Evolutionary conservation across 2,329 filamentous ascomycete species (phyloP).

Genomic region (Berkeleyomyces basicola): DNA sequence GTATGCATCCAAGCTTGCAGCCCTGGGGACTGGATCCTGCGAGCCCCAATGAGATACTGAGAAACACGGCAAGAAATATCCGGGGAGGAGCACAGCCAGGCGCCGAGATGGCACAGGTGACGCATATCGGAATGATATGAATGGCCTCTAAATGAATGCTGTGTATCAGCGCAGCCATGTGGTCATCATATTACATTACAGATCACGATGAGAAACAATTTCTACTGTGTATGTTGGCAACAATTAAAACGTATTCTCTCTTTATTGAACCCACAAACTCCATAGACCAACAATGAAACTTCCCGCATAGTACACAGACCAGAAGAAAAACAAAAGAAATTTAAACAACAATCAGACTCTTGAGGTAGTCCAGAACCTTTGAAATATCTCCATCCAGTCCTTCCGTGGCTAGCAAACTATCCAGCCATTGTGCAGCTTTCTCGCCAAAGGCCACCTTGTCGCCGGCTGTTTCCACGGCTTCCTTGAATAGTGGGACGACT

Average conservation of each 20-base stretch:
- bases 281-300: slow-evolving; percentile 5
- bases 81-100: background rate
- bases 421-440: slow-evolving; percentile 38
- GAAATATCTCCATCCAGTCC: slow-evolving; percentile 39
- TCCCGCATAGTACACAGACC: background rate
- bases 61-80: background rate
- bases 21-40: background rate
- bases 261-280: background rate
- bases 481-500: slow-evolving; percentile 45
- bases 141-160: background rate
- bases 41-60: background rate
- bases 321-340: background rate
- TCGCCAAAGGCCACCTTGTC: slow-evolving; percentile 29
- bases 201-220: background rate
- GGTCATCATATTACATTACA: no score
- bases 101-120: background rate
- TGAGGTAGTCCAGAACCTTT: slow-evolving; percentile 38
- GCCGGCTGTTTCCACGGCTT: slow-evolving; percentile 27
- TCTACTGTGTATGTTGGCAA: background rate
- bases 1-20: background rate
- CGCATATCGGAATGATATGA: background rate
- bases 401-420: slow-evolving; percentile 31
- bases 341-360: slow-evolving; percentile 14
- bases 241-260: background rate
- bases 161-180: no score